Evolutionary conservation across 1,284 basidiomycete genomes (phyloP).

Genomic region (Heterobasidion occidentale): DNA sequence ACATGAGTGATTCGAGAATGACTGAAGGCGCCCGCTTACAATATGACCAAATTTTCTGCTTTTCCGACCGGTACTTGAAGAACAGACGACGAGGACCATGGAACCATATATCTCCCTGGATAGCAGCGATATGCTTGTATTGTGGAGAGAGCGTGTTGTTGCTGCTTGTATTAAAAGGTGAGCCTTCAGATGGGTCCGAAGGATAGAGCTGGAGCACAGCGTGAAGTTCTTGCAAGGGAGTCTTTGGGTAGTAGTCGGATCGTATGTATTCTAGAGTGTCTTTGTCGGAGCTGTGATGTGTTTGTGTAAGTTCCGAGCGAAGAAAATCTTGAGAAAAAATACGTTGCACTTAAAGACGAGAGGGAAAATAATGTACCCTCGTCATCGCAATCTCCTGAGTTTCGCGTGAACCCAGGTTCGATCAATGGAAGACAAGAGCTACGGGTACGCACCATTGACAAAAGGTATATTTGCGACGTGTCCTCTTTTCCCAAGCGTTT

Average conservation of each 20-base stretch:
- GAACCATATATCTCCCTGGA: slow-evolving; percentile 26
- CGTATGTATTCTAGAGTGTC: slow-evolving; percentile 2
- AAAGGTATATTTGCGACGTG: slow-evolving; percentile 19
- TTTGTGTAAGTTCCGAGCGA: too few species aligned
- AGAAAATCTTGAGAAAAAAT: neutral
- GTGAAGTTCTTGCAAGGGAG: slow-evolving; percentile 10
- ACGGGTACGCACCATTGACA: slow-evolving; percentile 16
- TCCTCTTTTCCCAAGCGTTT: slow-evolving; percentile 14
- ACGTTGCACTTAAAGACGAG: slow-evolving; percentile 34
- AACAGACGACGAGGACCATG: slow-evolving; percentile 26
- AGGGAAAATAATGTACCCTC: slow-evolving; percentile 47
- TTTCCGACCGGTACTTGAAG: slow-evolving; percentile 10
- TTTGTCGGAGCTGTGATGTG: slow-evolving; percentile 5
- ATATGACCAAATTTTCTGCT: slow-evolving; percentile 1
- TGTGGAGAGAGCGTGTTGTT: slow-evolving; percentile 24
- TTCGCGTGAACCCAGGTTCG: neutral
- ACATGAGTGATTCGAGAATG: neutral
- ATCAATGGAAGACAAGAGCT: neutral
- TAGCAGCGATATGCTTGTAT: slow-evolving; percentile 27
- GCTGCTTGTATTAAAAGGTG: slow-evolving; percentile 25
- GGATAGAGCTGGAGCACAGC: slow-evolving; percentile 18
- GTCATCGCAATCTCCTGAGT: slow-evolving; percentile 34
- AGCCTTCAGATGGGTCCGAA: slow-evolving; percentile 18
- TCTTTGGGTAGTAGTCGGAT: slow-evolving; percentile 14
- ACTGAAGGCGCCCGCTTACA: neutral